Conservation (phyloP, 2,329 filamentous ascomycete genomes). For the Exophiala lecanii-corni region DNA sequence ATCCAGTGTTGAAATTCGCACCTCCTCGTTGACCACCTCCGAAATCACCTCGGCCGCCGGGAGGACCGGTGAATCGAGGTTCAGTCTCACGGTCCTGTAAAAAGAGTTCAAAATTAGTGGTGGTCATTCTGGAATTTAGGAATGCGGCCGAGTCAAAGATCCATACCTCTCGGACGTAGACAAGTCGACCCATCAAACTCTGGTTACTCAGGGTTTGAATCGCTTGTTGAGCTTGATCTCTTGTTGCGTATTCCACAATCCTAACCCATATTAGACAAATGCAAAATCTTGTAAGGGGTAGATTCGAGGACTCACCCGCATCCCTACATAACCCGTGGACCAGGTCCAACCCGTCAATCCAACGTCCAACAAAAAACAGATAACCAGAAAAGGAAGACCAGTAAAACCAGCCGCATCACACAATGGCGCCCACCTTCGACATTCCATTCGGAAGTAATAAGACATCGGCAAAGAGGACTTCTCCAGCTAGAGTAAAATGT, state of each 20-base stretch:
- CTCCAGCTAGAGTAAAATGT: constrained; percentile 68
- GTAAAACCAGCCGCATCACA: constrained; percentile 81
- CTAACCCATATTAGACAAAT: constrained; percentile 43
- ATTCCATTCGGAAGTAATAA: constrained; percentile 99
- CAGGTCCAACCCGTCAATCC: constrained; percentile 98
- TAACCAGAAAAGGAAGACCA: constrained; percentile 52
- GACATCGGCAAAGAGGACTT: constrained; percentile 99
- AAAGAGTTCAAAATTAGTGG: background rate
- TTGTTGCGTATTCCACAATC: constrained; percentile 99
- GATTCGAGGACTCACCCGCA: constrained; percentile 74
- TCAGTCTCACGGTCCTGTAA: constrained; percentile 90
- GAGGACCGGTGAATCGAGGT: constrained; percentile 83
- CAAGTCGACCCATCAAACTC: constrained; percentile 95
- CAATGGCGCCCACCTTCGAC: constrained; percentile 99
- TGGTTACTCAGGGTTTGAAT: constrained; percentile 98
- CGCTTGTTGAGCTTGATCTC: constrained; percentile 97
- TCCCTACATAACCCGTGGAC: constrained; percentile 93
- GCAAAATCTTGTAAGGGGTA: background rate
- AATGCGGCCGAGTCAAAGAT: constrained; percentile 1
- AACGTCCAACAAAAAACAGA: constrained; percentile 73
- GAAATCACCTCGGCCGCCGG: constrained; percentile 52
- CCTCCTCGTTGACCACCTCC: constrained; percentile 31
- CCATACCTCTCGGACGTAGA: constrained; percentile 92
- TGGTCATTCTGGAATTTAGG: constrained; percentile 9
- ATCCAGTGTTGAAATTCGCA: constrained; percentile 50